Conservation (phyloP, 2,329 filamentous ascomycete species). For the Aureobasidium melanogenum region DNA sequence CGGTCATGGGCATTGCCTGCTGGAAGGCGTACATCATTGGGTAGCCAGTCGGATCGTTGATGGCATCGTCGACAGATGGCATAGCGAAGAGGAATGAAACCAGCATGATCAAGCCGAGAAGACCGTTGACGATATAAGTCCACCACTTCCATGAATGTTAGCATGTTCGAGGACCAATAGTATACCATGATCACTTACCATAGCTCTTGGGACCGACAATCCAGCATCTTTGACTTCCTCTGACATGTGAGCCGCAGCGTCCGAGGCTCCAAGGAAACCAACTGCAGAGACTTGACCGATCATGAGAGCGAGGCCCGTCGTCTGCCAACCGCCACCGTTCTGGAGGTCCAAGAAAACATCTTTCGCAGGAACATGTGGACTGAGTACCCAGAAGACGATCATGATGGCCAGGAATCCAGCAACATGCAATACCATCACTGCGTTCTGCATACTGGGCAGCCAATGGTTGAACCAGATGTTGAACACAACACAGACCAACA, state of each 20-base stretch:
- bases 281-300: conserved; percentile 25
- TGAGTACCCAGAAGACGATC: conserved; percentile 18
- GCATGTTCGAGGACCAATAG: conserved; percentile 29
- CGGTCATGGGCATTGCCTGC: conserved; percentile 24
- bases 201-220: conserved; percentile 22
- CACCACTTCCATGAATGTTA: conserved; percentile 15
- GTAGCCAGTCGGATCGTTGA: conserved; percentile 25
- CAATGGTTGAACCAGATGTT: conserved; percentile 29
- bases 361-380: conserved; percentile 19
- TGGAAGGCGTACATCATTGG: conserved; percentile 26
- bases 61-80: conserved; percentile 22
- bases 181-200: conserved; percentile 22
- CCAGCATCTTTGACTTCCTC: conserved; percentile 24
- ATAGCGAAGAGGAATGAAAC: conserved; percentile 22
- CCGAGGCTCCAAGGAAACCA: conserved; percentile 17
- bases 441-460: conserved; percentile 31
- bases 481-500: conserved; percentile 33
- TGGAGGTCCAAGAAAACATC: conserved; percentile 30
- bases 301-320: conserved; percentile 23
- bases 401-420: conserved; percentile 28
- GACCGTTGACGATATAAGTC: conserved; percentile 25
- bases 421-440: conserved; percentile 30
- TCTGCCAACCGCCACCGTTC: conserved; percentile 31
- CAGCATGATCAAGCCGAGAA: conserved; percentile 25
- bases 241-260: conserved; percentile 18